Evolutionary conservation across 495 filamentous ascomycete genomes (phyloP), one percentile per base, ranked within the genome.

Genomic region (Tuber brumale): DNA sequence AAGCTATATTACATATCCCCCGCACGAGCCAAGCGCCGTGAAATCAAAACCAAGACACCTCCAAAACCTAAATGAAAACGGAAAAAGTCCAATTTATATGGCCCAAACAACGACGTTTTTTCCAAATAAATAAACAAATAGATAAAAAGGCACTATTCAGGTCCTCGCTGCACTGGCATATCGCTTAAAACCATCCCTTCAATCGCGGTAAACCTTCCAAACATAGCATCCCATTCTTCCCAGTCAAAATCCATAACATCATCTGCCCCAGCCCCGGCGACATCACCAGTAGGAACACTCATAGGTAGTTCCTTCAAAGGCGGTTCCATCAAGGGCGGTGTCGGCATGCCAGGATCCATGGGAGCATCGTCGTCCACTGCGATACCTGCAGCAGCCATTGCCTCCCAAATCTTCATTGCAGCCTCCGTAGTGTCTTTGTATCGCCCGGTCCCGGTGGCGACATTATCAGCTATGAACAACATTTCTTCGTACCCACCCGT

Each of bases 191-290:
- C 70, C 43, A 75, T 78, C 74, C 45, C 57, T 31, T 76, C 79
- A 70, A 76, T 79, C 42, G 81, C 76, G 23, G 42, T 48, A 39
- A 82, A 83, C 41, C 75, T 77, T 46, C 82, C 82, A 80, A 83
- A 83, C 35, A 83, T 79, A 51, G 78, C 75, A 46, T 83, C 82
- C 82, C 82, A 83, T 74, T 83, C 82, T 21, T 82, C 79, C 81
- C 81, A 83, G 66, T 83, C 76, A 39, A 80, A 80, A 37, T 80
- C 78, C 78, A 80, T 80, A 70, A 79, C 44, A 69, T 80, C 78
- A 12, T 70, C 72, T 41, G 69, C 31, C 43, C 48, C 72, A 18
- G 23, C 42, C 21, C 16, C 51, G 57, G 57, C 14, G 3, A 31
- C 27, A 66, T 66, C 16, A 8, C 57, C 57, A 66, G 27, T 31